Base-by-base conservation (phyloP, 768 basidiomycete species). In the Cyclocybe aegerita region DNA sequence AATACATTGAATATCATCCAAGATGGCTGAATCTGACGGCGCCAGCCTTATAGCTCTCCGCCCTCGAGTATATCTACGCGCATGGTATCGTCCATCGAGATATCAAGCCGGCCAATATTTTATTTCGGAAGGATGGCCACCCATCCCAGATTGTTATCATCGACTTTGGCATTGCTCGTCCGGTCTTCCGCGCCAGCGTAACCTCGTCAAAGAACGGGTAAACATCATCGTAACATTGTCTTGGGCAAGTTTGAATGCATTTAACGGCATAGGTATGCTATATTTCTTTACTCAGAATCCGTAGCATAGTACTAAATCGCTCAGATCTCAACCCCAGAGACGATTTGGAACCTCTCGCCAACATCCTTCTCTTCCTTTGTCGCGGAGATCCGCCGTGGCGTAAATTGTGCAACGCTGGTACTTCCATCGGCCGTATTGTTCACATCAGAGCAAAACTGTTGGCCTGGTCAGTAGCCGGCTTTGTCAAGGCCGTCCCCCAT, bases 21-120 rank as follows among this genome's bases (percentile, higher is more conserved):
- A 9, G 8, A 8, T 36, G 9, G n/a, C 35, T 36, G 35, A n/a
- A n/a, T 35, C 39, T 30, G 48, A 50, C 36, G 11, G 17, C 40
- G 43, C 39, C n/a, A 46, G 37, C 40, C 33, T 9, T 40, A 15
- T 50, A 64, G 63, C 58, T 65, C 44, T 55, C 58, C n/a, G 61
- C 58, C 15, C 53, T 67, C 49, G 47, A 66, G 17, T 63, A 65
- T 53, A 56, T 68, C 29, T 64, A 65, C 55, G 49, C 41, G 40
- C 53, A 51, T 38, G 60, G 59, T 17, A 60, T 69, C n/a, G 55
- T 65, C 31, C 67, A 70, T 57, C 62, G 67, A 23, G 67, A 69
- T 39, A 61, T 70, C 56, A 65, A 66, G 39, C 65, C 66, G 8
- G 59, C 56, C 4, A 68, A 69, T 56, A 53, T 70, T 15, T 62